Evolutionary conservation across 352 stramenopile species (phyloP), one percentile per base, ranked within the genome.

Genomic region (Pythium pyrilobum): DNA sequence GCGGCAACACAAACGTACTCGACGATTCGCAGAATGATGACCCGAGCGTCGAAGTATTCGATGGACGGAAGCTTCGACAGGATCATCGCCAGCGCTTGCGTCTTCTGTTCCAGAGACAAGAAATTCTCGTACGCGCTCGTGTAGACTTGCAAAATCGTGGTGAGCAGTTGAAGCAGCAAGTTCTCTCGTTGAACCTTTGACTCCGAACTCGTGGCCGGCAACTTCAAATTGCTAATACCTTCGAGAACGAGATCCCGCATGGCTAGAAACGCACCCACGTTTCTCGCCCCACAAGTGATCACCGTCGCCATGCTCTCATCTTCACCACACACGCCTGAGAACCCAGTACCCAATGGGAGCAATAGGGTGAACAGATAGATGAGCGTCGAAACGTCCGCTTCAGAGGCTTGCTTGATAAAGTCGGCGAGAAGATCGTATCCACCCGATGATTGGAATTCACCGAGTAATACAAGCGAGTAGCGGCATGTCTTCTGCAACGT

Each of bases 111-210:
- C 32, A 92, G 63, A 46, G 63, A 79, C 34, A 81, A 43, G 20
- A 90, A 89, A 34, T 89, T 89, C 5, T 79, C 77, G 32, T 87
- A 87, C 24, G 82, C 66, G 36, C 73, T 80, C 20, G 77, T 87
- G 47, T 90, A 90, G 20, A 89, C 69, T 48, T 88, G 77, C 3
- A 88, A 31, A 52, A 87, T 64, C 2, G 76, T 83, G 1, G 74
- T 88, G 16, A 92, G 51, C 2, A 87, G 47, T 40, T 88, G 76
- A 37, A 89, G 43, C 15, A 84, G 53, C 12, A 87, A 49, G 23
- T 84, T 63, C 18, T 89, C 77, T 11, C 64, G 66, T 6, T 56
- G 62, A 9, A 27, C 47, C 27, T 59, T 49, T 4, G 56, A 24
- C 20, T 33, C 31, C 20, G 43, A 31, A 25, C 24, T 9, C 2